Percentiles rank a stretch among this genome's conserved stretches.
These are phyloP conservation scores for Eucalyptus brandiana DNA, from an alignment of 345 rosid genomes.

Conservation along the genomic window DNA sequence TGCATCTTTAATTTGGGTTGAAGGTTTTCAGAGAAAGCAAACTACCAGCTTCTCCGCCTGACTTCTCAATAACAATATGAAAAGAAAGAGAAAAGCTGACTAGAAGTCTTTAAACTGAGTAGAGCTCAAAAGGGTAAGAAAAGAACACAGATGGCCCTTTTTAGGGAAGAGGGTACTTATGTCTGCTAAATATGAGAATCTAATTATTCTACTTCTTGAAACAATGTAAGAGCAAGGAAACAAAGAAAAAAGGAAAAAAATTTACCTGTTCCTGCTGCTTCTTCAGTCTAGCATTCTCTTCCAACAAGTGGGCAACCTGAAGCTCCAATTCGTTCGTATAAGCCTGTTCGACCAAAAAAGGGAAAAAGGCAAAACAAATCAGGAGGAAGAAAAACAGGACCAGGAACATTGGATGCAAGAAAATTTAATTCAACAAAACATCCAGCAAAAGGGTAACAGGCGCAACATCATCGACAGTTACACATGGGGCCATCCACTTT, in stretches of 20 bases:
- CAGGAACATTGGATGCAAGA: background rate
- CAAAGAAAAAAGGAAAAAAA: background rate
- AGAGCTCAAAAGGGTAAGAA: background rate
- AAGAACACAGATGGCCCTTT: background rate
- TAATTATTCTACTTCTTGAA: background rate
- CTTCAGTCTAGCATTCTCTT: conserved; percentile 58
- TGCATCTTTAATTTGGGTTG: background rate
- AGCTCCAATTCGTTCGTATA: conserved; percentile 55
- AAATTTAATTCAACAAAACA: background rate
- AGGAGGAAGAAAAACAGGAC: background rate
- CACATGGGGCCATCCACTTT: background rate
- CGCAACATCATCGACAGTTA: background rate
- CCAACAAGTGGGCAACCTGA: conserved; percentile 22
- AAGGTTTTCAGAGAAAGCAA: background rate
- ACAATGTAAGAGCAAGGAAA: background rate
- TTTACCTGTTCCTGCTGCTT: conserved; percentile 54
- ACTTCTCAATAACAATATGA: background rate
- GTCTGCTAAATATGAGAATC: background rate
- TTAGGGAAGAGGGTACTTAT: background rate
- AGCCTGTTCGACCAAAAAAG: conserved; percentile 33
- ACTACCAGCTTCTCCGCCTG: background rate
- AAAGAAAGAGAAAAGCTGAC: background rate
- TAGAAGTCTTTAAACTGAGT: background rate
- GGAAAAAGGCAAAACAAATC: background rate
- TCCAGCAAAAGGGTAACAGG: background rate